Conservation (phyloP, 495 filamentous ascomycete genomes). For the Aspergillus sclerotioniger region DNA sequence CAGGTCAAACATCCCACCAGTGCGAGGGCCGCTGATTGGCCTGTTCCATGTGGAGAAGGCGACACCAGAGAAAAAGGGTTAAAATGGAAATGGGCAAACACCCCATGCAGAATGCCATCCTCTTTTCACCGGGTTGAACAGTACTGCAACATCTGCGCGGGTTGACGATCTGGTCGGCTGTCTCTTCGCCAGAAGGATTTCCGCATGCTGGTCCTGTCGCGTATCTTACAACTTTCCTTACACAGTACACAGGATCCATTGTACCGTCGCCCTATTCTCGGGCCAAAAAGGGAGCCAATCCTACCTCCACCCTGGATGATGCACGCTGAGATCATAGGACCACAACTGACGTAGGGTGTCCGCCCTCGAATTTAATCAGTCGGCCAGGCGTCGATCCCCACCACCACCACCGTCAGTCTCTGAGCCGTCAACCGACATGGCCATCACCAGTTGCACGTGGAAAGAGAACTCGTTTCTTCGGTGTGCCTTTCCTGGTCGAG, state of each 20-base stretch:
- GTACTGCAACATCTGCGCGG: background rate
- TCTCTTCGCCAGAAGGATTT: background rate
- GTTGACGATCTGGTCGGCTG: background rate
- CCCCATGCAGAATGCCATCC: background rate
- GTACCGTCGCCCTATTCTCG: background rate
- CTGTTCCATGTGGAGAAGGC: slow-evolving; percentile 7
- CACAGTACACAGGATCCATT: background rate
- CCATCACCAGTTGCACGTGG: background rate
- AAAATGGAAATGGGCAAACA: slow-evolving; percentile 5
- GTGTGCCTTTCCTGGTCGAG: background rate
- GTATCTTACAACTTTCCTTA: too few relatives aligned
- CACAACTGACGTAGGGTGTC: slow-evolving; percentile 23
- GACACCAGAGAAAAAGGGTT: background rate
- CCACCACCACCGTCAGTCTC: slow-evolving; percentile 4
- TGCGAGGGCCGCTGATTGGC: slow-evolving; percentile 6
- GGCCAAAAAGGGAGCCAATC: slow-evolving; percentile 7
- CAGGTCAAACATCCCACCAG: slow-evolving; percentile 16
- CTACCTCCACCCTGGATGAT: slow-evolving; percentile 9
- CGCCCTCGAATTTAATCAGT: slow-evolving; percentile 8
- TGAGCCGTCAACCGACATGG: background rate
- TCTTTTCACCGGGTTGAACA: background rate
- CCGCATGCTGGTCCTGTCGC: background rate
- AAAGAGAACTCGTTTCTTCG: background rate
- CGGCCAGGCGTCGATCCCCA: slow-evolving; percentile 13
- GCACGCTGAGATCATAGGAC: slow-evolving; percentile 27